Evolutionary conservation across 805 yeast genomes (phyloP), one percentile per base, ranked within the genome.

Genomic region (Metschnikowia baotianmanensis): DNA sequence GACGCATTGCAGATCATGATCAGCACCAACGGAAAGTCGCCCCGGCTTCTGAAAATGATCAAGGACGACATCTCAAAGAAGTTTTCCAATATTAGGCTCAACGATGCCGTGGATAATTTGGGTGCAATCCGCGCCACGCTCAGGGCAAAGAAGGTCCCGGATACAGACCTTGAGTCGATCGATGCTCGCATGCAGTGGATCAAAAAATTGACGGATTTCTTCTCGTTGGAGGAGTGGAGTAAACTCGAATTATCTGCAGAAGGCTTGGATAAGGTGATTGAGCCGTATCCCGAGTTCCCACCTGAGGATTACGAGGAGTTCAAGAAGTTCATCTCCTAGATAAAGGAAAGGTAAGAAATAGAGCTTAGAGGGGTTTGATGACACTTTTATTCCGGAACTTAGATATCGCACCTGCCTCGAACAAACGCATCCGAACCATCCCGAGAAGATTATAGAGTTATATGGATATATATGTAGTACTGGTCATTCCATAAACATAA

Each of bases 1-100:
- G 93, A 90, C 12, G 77, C 80, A 12, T 64, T 86, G 36, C 93
- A 86, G 56, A 72, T 86, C 27, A 82, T 86, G 90, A 83, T 86
- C 11, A 78, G 87, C 28, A 85, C 95, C 10, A 86, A 85, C 58
- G 95, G 95, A 4, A 77, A 80, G 52, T 82, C 90, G 2, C 96
- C 96, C 1, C 63, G 93, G 39, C 72, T 86, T 51, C 82, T 88
- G 37, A 72, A 72, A 46, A 48, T 68, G 38, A 67, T 70, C 42
- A 69, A 68, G 47, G 73, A 77, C 43, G 63, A 77, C 27, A 81
- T 86, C 40, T 75, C 82, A 17, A 71, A 74, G 40, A 68, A 66
- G 39, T 66, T 69, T 34, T 58, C 61, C 21, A 66, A 56, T 13
- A 48, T 63, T n/a, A 74, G 75, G 48, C 64, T 86, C 27, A 80